Evolutionary conservation across 2,329 filamentous ascomycete species (phyloP).

Genomic region (Sporothrix luriei): DNA sequence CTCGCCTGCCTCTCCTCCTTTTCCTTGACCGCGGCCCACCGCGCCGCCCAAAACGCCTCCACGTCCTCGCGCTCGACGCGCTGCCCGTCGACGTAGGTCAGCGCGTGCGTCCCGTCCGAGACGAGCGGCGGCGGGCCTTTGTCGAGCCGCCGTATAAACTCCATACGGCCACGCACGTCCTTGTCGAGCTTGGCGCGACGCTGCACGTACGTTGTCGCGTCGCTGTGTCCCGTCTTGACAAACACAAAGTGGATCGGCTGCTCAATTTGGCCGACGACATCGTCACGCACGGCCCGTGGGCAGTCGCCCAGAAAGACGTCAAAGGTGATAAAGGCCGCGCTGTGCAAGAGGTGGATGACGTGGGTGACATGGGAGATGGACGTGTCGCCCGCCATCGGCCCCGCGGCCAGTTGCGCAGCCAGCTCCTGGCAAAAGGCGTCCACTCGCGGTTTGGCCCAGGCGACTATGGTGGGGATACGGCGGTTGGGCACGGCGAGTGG

Average conservation of each 20-base stretch:
- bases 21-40: background rate
- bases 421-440: background rate
- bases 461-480: background rate
- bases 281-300: background rate
- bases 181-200: background rate
- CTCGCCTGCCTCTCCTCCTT: background rate
- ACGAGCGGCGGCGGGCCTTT: background rate
- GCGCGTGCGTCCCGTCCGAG: background rate
- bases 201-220: background rate
- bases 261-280: background rate
- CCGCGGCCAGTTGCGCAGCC: background rate
- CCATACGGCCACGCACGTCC: background rate
- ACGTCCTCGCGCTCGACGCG: background rate
- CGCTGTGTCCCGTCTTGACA: background rate
- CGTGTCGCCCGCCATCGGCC: background rate
- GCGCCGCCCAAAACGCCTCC: background rate
- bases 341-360: background rate
- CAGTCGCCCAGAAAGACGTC: background rate
- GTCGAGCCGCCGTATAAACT: background rate
- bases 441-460: background rate
- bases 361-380: background rate
- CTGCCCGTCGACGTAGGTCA: background rate
- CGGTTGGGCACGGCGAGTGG: background rate
- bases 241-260: conserved; percentile 1
- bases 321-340: background rate